Conservation (phyloP, 768 basidiomycete genomes). For the Coprinopsis sp. region DNA sequence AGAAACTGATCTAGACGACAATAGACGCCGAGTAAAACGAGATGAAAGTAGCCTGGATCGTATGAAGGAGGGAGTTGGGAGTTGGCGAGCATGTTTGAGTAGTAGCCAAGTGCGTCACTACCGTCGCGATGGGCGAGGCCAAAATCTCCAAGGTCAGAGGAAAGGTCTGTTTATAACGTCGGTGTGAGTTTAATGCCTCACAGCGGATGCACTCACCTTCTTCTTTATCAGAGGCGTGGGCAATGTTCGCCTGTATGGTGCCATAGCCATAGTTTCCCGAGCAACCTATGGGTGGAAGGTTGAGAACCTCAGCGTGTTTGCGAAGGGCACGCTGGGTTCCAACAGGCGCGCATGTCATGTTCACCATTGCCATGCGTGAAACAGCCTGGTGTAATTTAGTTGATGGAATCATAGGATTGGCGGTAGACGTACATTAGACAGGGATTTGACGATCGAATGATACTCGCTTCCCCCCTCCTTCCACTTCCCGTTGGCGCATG, state of each 20-base stretch:
- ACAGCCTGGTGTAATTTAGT: not conserved
- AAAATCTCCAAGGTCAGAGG: not conserved
- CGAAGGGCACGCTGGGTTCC: not conserved
- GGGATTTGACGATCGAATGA: not conserved
- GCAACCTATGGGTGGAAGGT: not conserved
- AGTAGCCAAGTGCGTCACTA: not conserved
- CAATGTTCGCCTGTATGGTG: not conserved
- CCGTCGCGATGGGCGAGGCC: not conserved
- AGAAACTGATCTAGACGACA: not conserved
- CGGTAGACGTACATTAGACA: not conserved
- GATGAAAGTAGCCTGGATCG: not conserved
- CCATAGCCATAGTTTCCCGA: not conserved
- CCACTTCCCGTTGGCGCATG: not conserved
- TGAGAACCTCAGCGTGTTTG: not conserved
- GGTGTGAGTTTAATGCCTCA: too few relatives aligned
- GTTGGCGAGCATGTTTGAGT: not conserved
- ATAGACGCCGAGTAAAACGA: not conserved
- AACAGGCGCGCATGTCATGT: not conserved
- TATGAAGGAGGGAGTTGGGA: not conserved
- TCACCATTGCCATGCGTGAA: not conserved
- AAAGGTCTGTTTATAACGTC: not conserved
- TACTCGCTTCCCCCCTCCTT: not conserved
- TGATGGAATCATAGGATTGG: too few relatives aligned
- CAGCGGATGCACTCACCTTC: too few relatives aligned
- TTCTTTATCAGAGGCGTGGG: too few relatives aligned